phyloP scores from a whole-genome alignment of 2,329 filamentous ascomycete genomes.

The Xylariomycetidae sp. region DNA sequence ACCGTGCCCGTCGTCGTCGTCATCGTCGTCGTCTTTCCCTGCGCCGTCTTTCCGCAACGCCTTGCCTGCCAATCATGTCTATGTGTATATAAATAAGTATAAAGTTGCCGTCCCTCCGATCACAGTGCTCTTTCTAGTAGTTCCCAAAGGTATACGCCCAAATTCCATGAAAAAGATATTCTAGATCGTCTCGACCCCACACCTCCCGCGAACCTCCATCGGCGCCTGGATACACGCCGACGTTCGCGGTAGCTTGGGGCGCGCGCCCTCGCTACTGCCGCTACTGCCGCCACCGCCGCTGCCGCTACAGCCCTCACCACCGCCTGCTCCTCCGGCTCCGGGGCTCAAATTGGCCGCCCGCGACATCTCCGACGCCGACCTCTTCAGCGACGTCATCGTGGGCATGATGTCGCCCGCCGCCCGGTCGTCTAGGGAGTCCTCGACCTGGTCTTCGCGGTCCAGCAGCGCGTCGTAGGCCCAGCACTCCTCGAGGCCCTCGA shows the following conservation, averaged over 20 bases:
- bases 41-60: too few relatives aligned
- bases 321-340: too few relatives aligned
- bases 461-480: constrained; percentile 50
- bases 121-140: too few relatives aligned
- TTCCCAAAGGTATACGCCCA: too few relatives aligned
- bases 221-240: constrained; percentile 34
- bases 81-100: too few relatives aligned
- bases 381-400: constrained; percentile 40
- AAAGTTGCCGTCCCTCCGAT: too few relatives aligned
- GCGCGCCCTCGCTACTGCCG: constrained; percentile 29
- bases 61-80: too few relatives aligned
- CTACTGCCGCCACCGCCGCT: constrained; percentile 20
- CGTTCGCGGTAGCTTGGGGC: constrained; percentile 35
- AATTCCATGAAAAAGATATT: too few relatives aligned
- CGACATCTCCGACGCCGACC: constrained; percentile 49
- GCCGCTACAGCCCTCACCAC: too few relatives aligned
- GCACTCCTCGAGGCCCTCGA: constrained; percentile 49
- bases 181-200: constrained; percentile 34
- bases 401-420: constrained; percentile 44
- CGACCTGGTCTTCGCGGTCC: constrained; percentile 36
- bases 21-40: too few relatives aligned
- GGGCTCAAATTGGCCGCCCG: constrained; percentile 42
- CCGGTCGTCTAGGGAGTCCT: constrained; percentile 31
- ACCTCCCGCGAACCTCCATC: constrained; percentile 35
- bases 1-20: too few relatives aligned